Percentiles rank a stretch among this genome's conserved stretches.
phyloP scores from a whole-genome alignment of 805 yeast genomes.

The Sugiyamaella americana region DNA sequence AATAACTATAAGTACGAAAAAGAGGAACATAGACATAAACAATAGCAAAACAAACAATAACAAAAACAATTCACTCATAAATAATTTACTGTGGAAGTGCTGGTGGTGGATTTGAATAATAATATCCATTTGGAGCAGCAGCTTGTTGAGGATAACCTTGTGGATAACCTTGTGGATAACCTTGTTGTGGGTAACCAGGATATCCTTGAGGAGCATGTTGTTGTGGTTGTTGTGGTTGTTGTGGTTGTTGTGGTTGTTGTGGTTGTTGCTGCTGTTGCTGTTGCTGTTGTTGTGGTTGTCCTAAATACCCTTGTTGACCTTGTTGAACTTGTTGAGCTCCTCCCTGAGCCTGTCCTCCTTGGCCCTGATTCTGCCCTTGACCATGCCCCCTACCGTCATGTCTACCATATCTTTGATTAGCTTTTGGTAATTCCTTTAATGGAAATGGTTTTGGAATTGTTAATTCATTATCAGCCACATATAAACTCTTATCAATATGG shows the following conservation, averaged over 20 bases:
- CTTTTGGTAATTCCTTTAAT: constrained; percentile 41
- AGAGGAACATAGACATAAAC: no score
- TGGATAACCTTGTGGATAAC: constrained; percentile 14
- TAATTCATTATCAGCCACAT: constrained; percentile 59
- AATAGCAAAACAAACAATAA: no score
- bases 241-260: constrained; percentile 11
- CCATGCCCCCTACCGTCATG: constrained; percentile 5
- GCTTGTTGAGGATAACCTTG: constrained; percentile 8
- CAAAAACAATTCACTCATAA: no score
- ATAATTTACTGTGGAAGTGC: constrained; percentile 10
- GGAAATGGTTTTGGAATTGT: constrained; percentile 87
- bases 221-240: constrained; percentile 3
- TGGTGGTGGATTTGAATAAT: constrained; percentile 11
- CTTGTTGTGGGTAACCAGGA: constrained; percentile 5
- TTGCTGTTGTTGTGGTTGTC: constrained; percentile 15
- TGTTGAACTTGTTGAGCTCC: constrained; percentile 1
- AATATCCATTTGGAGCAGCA: constrained; percentile 16
- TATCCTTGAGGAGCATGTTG: constrained; percentile 4
- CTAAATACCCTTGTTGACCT: constrained; percentile 7
- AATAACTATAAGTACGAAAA: no score
- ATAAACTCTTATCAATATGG: constrained; percentile 80
- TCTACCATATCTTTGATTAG: constrained; percentile 9
- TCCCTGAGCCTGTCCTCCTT: constrained; percentile 6
- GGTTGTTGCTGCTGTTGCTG: constrained; percentile 15
- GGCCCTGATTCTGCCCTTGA: constrained; percentile 5